Conservation (phyloP, 179 eudicot species). For the Silene vulgaris region DNA sequence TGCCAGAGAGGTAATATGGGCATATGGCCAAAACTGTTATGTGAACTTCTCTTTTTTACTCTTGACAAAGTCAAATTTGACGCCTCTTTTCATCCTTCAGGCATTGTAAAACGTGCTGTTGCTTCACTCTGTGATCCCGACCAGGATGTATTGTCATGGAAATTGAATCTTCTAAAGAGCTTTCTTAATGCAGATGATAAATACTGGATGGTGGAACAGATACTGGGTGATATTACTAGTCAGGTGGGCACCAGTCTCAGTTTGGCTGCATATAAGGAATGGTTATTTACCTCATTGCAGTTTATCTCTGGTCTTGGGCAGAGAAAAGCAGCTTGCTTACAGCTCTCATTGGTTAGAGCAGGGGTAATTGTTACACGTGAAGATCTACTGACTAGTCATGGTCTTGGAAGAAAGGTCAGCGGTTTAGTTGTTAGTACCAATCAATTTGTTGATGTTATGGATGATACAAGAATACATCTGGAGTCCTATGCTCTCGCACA, state of each 20-base stretch:
- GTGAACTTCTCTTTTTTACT: neutral
- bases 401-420: constrained; percentile 79
- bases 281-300: constrained; percentile 84
- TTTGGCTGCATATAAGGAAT: constrained; percentile 84
- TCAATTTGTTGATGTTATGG: constrained; percentile 80
- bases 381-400: constrained; percentile 68
- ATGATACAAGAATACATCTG: constrained; percentile 96
- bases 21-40: neutral
- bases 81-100: constrained; percentile 14
- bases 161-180: constrained; percentile 65
- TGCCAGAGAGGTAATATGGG: constrained; percentile 55
- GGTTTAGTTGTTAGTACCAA: constrained; percentile 76
- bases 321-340: constrained; percentile 79
- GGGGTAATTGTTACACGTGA: constrained; percentile 70
- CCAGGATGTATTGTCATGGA: constrained; percentile 87
- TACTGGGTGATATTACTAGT: constrained; percentile 89
- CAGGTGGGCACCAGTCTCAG: constrained; percentile 93
- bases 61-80: neutral
- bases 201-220: constrained; percentile 83
- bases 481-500: constrained; percentile 85
- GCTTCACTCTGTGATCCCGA: constrained; percentile 87
- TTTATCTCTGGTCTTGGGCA: constrained; percentile 98
- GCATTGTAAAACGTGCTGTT: constrained; percentile 86
- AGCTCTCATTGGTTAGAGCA: constrained; percentile 69
- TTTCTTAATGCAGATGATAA: constrained; percentile 84